A percentile compares a stretch with the other conserved stretches of the same genome.
These are phyloP conservation scores for Candida oleophila DNA, from an alignment of 805 yeast species.

Conservation along the genomic window DNA sequence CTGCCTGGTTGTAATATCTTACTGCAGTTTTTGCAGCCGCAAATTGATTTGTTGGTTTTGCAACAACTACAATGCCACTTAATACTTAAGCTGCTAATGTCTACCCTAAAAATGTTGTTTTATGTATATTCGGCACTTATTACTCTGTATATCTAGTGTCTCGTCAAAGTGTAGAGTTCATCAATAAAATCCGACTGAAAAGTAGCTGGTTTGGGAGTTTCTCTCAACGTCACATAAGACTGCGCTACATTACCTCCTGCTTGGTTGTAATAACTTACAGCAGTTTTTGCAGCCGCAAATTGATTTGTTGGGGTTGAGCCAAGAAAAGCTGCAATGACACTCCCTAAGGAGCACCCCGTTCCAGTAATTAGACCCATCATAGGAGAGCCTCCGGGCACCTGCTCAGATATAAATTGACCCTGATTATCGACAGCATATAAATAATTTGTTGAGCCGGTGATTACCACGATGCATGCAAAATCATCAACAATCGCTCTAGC, in stretches of 20 bases:
- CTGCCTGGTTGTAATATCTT: slow-evolving; percentile 58
- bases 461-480: slow-evolving; percentile 60
- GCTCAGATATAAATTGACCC: background rate
- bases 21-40: slow-evolving; percentile 49
- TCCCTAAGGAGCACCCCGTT: slow-evolving; percentile 80
- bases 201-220: slow-evolving; percentile 33
- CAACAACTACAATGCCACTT: slow-evolving; percentile 62
- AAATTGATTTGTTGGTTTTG: slow-evolving; percentile 13
- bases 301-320: slow-evolving; percentile 32
- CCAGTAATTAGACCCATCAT: slow-evolving; percentile 74
- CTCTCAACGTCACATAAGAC: no score
- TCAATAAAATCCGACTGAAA: background rate
- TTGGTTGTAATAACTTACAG: slow-evolving; percentile 55
- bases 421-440: slow-evolving; percentile 16
- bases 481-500: slow-evolving; percentile 51
- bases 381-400: slow-evolving; percentile 56
- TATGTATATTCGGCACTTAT: no score
- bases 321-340: slow-evolving; percentile 59
- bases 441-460: slow-evolving; percentile 55
- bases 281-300: slow-evolving; percentile 37
- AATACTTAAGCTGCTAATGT: no score
- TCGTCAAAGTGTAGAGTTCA: background rate
- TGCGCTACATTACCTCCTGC: slow-evolving; percentile 61
- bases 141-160: background rate
- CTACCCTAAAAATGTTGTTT: background rate